A percentile compares a stretch with the other conserved stretches of the same genome.
These are phyloP conservation scores for Tetrapisispora nanseiensis DNA, from an alignment of 805 yeast genomes.

Conservation along the genomic window DNA sequence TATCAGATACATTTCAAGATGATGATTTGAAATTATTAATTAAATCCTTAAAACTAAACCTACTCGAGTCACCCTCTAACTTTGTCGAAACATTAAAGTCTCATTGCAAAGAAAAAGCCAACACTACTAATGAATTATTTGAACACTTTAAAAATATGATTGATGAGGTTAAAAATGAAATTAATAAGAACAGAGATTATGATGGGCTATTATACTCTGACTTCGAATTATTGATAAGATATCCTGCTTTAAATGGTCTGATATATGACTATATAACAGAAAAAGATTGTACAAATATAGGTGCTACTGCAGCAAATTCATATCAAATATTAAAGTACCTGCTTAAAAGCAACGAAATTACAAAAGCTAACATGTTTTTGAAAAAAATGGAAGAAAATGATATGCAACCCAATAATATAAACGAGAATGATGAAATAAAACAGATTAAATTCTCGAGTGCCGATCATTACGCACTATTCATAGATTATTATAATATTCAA, in stretches of 20 bases:
- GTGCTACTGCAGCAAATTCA: background rate
- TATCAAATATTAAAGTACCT: background rate
- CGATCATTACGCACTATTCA: slow-evolving; percentile 34
- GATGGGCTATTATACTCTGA: background rate
- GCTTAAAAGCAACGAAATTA: background rate
- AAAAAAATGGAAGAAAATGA: background rate
- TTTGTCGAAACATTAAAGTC: background rate
- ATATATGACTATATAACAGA: background rate
- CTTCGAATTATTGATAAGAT: background rate
- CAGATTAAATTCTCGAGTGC: slow-evolving; percentile 11
- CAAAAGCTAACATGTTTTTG: background rate
- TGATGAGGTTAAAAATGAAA: background rate
- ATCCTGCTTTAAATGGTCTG: background rate
- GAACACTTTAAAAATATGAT: background rate
- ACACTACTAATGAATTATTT: background rate
- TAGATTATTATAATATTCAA: slow-evolving; percentile 14
- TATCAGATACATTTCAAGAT: slow-evolving; percentile 14
- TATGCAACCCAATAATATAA: background rate
- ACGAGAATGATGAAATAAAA: no score
- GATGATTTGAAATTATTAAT: background rate
- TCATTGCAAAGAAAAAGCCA: background rate
- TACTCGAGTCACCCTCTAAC: background rate
- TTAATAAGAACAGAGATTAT: background rate
- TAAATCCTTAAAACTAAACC: background rate
- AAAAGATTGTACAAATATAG: background rate